Percentiles rank a stretch among this genome's conserved stretches.
Conservation (phyloP, 106 monocot species). For the Phalaenopsis aphrodite region DNA sequence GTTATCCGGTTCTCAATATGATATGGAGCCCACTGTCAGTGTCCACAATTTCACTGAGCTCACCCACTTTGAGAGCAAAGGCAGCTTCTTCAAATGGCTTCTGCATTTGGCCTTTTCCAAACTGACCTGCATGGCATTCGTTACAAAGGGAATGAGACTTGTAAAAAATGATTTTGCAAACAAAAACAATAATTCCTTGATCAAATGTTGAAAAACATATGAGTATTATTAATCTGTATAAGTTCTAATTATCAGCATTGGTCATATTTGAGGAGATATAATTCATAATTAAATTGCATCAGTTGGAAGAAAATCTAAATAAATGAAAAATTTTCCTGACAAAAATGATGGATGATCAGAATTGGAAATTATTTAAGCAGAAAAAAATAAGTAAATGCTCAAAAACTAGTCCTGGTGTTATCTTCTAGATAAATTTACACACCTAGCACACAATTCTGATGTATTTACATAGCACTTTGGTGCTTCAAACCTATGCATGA, state of each 20-base stretch:
- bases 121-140: constrained; percentile 35
- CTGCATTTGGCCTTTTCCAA: constrained; percentile 85
- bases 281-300: too few species aligned
- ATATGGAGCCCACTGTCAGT: constrained; percentile 92
- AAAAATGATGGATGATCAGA: too few species aligned
- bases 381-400: too few species aligned
- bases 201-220: not conserved
- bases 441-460: too few species aligned
- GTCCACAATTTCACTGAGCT: constrained; percentile 74
- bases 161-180: not conserved
- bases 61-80: constrained; percentile 63
- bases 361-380: too few species aligned
- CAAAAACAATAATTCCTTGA: not conserved
- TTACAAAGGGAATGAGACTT: not conserved
- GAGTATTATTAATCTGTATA: too few species aligned
- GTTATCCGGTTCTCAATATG: constrained; percentile 69
- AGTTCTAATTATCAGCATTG: not conserved
- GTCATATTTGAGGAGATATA: not conserved
- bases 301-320: too few species aligned
- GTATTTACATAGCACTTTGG: too few species aligned
- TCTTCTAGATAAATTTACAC: too few species aligned
- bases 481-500: too few species aligned
- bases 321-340: too few species aligned
- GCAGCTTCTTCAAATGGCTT: constrained; percentile 83
- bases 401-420: too few species aligned